These are phyloP conservation scores for Pseudocercospora vitis DNA, from an alignment of 2,329 filamentous ascomycete genomes.

Conservation along the genomic window DNA sequence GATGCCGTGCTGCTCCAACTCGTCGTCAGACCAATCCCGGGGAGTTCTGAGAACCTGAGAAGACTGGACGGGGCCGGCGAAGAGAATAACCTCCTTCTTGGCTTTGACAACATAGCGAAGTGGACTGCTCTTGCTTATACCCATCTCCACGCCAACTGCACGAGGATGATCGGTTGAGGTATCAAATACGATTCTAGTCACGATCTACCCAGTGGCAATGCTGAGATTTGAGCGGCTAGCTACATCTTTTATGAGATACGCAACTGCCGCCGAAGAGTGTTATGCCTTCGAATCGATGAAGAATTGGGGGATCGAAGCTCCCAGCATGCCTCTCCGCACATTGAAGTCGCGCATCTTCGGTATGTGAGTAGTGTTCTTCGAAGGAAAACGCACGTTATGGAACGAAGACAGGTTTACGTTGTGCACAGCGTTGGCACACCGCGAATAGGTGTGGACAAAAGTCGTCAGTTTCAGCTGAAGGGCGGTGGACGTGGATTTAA, in stretches of 20 bases:
- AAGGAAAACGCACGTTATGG: too few relatives aligned
- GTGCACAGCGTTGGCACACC: too few relatives aligned
- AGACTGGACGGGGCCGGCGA: slow-evolving; percentile 42
- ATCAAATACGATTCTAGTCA: slow-evolving; percentile 28
- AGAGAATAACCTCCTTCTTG: slow-evolving; percentile 44
- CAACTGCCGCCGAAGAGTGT: slow-evolving; percentile 24
- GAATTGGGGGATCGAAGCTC: slow-evolving; percentile 22
- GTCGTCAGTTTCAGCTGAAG: too few relatives aligned
- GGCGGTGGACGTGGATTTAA: too few relatives aligned
- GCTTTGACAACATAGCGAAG: slow-evolving; percentile 29
- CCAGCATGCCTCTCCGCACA: slow-evolving; percentile 21
- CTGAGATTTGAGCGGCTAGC: slow-evolving; percentile 24
- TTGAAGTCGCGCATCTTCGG: slow-evolving; percentile 24
- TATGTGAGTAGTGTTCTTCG: too few relatives aligned
- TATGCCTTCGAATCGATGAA: slow-evolving; percentile 28
- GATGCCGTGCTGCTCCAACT: slow-evolving; percentile 57
- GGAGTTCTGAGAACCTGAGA: slow-evolving; percentile 57
- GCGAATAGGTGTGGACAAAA: too few relatives aligned
- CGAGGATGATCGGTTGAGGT: slow-evolving; percentile 19
- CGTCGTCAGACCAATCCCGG: slow-evolving; percentile 56
- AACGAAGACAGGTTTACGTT: too few relatives aligned
- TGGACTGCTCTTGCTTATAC: slow-evolving; percentile 16
- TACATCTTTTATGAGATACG: slow-evolving; percentile 25
- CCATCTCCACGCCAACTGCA: slow-evolving; percentile 27
- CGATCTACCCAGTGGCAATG: slow-evolving; percentile 25